Evolutionary conservation across 1,139 yeast genomes (phyloP), one percentile per base, ranked within the genome.

Genomic region (Protomyces gravidus): DNA sequence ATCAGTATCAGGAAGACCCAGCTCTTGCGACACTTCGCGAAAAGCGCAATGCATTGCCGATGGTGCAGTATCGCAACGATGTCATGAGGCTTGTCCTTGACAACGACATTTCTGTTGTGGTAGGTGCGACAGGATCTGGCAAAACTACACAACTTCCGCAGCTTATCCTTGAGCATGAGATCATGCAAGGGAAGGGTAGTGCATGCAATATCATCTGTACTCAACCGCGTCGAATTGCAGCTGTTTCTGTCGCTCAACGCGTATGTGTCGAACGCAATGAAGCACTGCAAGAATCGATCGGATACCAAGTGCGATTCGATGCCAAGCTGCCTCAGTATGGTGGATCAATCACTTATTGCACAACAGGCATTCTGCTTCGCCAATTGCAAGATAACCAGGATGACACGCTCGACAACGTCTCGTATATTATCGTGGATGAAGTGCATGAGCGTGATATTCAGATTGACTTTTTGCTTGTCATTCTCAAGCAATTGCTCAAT

Each of bases 101-200:
- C n/a, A 61, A 92, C 69, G 88, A 90, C 69, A 97, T 92, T 68
- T 86, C 92, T 64, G 82, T 90, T 0, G 85, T 92, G 11, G 79
- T 94, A 33, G 98, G 98, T 76, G 97, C 92, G 67, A 92, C 98
- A 0, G 98, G 98, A 72, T 88, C 96, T 2, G 98, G 98, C 76
- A 92, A 92, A 70, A 90, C 97, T 5, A 92, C 98, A 0, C 98
- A 90, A 73, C 86, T 90, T 32, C 97, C 97, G 0, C 97, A 90
- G 68, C 45, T 85, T 65, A 74, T 87, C 11, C 71, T 86, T 39
- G 95, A 87, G 68, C 75, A 81, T 51, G 72, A 86, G 32, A 78
- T 78, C 64, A 30, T n/a, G 11, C 39, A 45, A 15, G 90, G 90
- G 0, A 76, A 77, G 63, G 77, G 72, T 45, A 82, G 74, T 65